phyloP scores from a whole-genome alignment of 352 stramenopile species.

The Pythium volutum region DNA sequence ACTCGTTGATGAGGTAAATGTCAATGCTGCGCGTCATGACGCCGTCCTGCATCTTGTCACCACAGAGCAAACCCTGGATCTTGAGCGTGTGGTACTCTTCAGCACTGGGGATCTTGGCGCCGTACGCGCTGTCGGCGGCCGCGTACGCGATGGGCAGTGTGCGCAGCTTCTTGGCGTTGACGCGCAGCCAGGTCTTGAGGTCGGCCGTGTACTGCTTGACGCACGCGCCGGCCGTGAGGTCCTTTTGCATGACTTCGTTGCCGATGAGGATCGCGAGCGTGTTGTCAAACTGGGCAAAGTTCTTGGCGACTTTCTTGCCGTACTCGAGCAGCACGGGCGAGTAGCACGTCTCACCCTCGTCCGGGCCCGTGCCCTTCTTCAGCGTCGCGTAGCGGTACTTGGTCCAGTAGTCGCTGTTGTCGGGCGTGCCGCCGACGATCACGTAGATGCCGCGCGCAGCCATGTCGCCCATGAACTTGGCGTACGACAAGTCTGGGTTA shows the following conservation, averaged over 20 bases:
- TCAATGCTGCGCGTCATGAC: slow-evolving; percentile 81
- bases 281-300: slow-evolving; percentile 88
- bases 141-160: slow-evolving; percentile 80
- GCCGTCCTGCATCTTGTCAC: slow-evolving; percentile 82
- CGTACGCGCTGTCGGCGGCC: slow-evolving; percentile 76
- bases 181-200: slow-evolving; percentile 86
- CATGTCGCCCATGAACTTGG: slow-evolving; percentile 87
- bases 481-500: slow-evolving; percentile 80
- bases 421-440: slow-evolving; percentile 73
- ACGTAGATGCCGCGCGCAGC: slow-evolving; percentile 74
- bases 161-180: slow-evolving; percentile 82
- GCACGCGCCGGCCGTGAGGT: slow-evolving; percentile 75
- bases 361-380: slow-evolving; percentile 50
- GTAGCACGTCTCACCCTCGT: slow-evolving; percentile 77
- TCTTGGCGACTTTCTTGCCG: slow-evolving; percentile 82
- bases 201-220: slow-evolving; percentile 84
- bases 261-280: slow-evolving; percentile 79
- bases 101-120: slow-evolving; percentile 49
- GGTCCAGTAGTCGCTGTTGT: slow-evolving; percentile 81
- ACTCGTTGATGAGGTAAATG: slow-evolving; percentile 89
- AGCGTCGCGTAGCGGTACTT: slow-evolving; percentile 71
- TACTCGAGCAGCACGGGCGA: slow-evolving; percentile 81
- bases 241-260: slow-evolving; percentile 88
- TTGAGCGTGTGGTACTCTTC: slow-evolving; percentile 86
- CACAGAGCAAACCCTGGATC: slow-evolving; percentile 80